phyloP scores from a whole-genome alignment of 768 basidiomycete genomes.

The Leccinum disarticulatum region DNA sequence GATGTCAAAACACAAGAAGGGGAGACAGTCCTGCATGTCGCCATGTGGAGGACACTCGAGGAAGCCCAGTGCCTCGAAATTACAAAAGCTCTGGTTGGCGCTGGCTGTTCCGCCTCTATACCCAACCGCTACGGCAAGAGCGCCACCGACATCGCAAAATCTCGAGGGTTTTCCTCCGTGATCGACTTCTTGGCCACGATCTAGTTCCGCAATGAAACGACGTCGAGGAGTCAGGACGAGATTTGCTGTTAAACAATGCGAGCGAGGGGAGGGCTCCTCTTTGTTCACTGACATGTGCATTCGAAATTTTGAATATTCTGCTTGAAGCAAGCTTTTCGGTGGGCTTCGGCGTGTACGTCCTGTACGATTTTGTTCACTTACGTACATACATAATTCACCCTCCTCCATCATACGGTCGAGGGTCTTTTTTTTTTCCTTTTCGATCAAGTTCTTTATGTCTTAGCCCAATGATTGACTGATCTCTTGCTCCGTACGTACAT shows the following conservation, averaged over 20 bases:
- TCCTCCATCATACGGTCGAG: slow-evolving; percentile 35
- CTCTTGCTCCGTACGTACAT: background rate
- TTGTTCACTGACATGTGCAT: no score
- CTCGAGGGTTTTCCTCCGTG: no score
- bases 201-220: no score
- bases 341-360: no score
- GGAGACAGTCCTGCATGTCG: background rate
- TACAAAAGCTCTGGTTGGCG: background rate
- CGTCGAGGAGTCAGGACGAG: no score
- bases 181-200: no score
- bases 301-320: no score
- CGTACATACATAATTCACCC: slow-evolving; percentile 14
- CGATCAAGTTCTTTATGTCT: background rate
- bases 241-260: no score
- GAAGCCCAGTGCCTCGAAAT: background rate
- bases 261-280: no score
- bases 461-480: slow-evolving; percentile 1
- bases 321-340: no score
- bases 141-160: no score
- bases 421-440: slow-evolving; percentile 21
- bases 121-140: background rate
- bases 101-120: background rate
- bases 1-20: background rate
- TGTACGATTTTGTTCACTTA: no score
- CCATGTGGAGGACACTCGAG: background rate